Base-by-base conservation (phyloP, 2,329 filamentous ascomycete species). In the Drechslera avenae region DNA sequence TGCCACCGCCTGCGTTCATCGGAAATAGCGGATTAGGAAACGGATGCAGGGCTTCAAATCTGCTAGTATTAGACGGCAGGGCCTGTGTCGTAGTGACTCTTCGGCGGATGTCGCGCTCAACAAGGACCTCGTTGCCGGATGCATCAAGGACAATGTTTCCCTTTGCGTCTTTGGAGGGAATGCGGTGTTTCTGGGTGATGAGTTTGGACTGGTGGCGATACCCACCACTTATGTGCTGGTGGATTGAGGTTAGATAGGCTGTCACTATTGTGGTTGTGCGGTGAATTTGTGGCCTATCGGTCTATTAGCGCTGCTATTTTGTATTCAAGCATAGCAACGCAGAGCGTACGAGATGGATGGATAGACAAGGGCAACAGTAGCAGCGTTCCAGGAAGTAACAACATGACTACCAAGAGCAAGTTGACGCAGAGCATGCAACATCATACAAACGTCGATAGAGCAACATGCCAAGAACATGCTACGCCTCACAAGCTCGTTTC, bases 21-120 rank as follows among this genome's bases (percentile, higher is more conserved):
- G 64, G 60, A 31, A 60, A 69, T 5, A 63, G 57, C 2, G 65
- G 45, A 4, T 62, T 60, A 3, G 67, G 67, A 36, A 64, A 69
- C 1, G 64, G 56, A 23, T 65, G 65, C 12, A 68, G 44, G 3
- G 57, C 46, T 1, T 49, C 50, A 19, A 65, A 52, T 13, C 47
- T 57, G 2, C 54, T 51, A 7, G 57, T 54, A 13, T 62, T 52
- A 12, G 54, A 18, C 12, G 48, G 31, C 12, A 46, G 18, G 12
- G 46, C 48, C 6, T 44, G 43, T 10, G 39, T 63, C 40, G 40
- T 48, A 28, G 31, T 56, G 44, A 31, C 39, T 46, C 30, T 50
- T 45, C 34, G 46, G 30, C 26, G 34, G 8, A 55, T 34, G 10
- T 57, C 52, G 19, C 49, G 46, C n/a, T 46, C 48, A n/a, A 52